Evolutionary conservation across 2,329 filamentous ascomycete genomes (phyloP), one percentile per base, ranked within the genome.

Genomic region (Teratosphaeria zuluensis): DNA sequence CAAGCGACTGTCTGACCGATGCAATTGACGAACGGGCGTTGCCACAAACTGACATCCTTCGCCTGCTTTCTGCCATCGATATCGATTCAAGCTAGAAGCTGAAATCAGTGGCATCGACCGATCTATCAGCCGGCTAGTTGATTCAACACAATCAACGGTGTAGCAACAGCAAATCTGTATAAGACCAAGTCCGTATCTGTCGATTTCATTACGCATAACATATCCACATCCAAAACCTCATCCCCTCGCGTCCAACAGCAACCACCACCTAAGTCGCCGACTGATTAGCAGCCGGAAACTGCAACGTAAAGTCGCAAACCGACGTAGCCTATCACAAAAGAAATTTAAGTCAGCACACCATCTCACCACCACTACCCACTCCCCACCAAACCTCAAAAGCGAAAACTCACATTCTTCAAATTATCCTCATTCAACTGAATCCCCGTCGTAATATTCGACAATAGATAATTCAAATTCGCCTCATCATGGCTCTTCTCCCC

Each of bases 371-470:
- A 24, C 2, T 5, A n/a, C 16, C 42, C n/a, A 48, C 16, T 11
- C 2, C 9, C 3, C 7, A 5, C 2, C 42, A 8, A 24, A 11
- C 8, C 24, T 28, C 42, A n/a, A 48, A n/a, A n/a, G n/a, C n/a
- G n/a, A n/a, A n/a, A 8, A 62, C 63, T 62, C 51, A 62, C 63
- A 21, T 59, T 56, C 56, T 58, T 56, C 53, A 65, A 30, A 30
- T 66, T 66, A 8, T 54, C 54, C 56, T 65, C 58, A 35, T 65
- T 66, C 31, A 66, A 38, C 57, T 60, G 21, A 35, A 66, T 66
- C 2, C 64, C 64, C 8, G 63, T 56, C 58, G 51, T 62, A 31
- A 66, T 62, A 28, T 66, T 63, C 51, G 11, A 55, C 59, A 64
- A 59, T 56, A 65, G 56, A 38, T 35, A 56, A 2, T 61, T 58